Percentiles rank a stretch among this genome's conserved stretches.
Evolutionary conservation across 2,329 filamentous ascomycete species (phyloP).

Genomic region (Neofusicoccum ribis): DNA sequence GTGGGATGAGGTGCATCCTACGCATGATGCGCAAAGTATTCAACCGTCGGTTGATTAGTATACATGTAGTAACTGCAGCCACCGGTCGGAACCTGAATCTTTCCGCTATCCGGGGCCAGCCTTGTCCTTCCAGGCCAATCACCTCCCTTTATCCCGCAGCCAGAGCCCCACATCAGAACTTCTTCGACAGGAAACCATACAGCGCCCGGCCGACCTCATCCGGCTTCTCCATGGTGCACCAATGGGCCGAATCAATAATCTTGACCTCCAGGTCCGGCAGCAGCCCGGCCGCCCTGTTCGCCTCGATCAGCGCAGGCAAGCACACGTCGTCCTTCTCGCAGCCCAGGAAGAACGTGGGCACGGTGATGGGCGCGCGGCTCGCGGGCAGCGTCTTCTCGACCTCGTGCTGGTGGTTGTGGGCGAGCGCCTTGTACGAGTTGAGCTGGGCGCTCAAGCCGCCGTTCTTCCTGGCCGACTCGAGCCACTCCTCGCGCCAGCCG

Average conservation of each 20-base stretch:
- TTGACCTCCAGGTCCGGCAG: conserved; percentile 36
- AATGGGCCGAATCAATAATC: conserved; percentile 38
- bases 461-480: conserved; percentile 34
- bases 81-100: too few relatives aligned
- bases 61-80: too few relatives aligned
- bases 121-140: too few relatives aligned
- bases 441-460: conserved; percentile 37
- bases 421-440: conserved; percentile 39
- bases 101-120: too few relatives aligned
- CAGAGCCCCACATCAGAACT: neutral
- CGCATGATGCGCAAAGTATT: too few relatives aligned
- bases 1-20: too few relatives aligned
- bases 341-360: conserved; percentile 41
- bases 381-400: conserved; percentile 29
- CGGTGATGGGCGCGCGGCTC: conserved; percentile 29
- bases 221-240: conserved; percentile 38
- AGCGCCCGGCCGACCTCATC: conserved; percentile 28
- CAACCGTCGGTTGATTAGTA: too few relatives aligned
- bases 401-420: conserved; percentile 29
- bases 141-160: too few relatives aligned
- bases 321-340: conserved; percentile 38
- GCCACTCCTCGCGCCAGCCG: conserved; percentile 35
- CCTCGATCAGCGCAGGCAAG: conserved; percentile 31
- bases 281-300: conserved; percentile 29
- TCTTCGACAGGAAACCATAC: conserved; percentile 26